Percentiles rank a stretch among this genome's conserved stretches.
These are phyloP conservation scores for Sarcocystis neurona DNA, from an alignment of 169 alveolate species.

Conservation along the genomic window DNA sequence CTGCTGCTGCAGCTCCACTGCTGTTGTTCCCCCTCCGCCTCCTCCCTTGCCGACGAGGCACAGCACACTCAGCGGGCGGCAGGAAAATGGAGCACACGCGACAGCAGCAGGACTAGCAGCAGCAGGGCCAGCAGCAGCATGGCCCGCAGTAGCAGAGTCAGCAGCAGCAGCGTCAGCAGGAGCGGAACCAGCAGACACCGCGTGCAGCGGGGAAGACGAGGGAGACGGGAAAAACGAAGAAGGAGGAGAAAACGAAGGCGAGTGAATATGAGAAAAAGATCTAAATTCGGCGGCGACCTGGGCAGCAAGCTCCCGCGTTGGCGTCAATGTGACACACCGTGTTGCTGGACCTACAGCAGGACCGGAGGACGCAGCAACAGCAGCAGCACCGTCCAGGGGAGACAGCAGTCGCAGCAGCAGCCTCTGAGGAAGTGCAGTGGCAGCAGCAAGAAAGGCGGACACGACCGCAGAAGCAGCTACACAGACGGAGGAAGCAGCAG, in stretches of 20 bases:
- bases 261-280: neutral
- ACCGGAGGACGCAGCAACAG: neutral
- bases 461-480: neutral
- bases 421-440: neutral
- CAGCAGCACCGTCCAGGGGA: too few species aligned
- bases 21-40: too few species aligned
- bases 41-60: neutral
- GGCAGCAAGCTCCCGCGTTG: constrained; percentile 19
- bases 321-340: constrained; percentile 12
- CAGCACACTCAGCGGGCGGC: neutral
- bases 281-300: constrained; percentile 15
- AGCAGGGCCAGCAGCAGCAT: too few species aligned
- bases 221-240: neutral
- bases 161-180: too few species aligned
- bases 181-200: too few species aligned
- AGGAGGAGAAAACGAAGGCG: neutral
- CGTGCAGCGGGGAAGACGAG: neutral
- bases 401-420: neutral
- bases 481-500: neutral
- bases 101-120: too few species aligned
- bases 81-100: neutral
- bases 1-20: neutral
- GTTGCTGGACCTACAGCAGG: neutral
- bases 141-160: too few species aligned
- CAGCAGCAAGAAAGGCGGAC: neutral